Evolutionary conservation across 345 rosid genomes (phyloP).

Genomic region (Eucalyptus globulus): DNA sequence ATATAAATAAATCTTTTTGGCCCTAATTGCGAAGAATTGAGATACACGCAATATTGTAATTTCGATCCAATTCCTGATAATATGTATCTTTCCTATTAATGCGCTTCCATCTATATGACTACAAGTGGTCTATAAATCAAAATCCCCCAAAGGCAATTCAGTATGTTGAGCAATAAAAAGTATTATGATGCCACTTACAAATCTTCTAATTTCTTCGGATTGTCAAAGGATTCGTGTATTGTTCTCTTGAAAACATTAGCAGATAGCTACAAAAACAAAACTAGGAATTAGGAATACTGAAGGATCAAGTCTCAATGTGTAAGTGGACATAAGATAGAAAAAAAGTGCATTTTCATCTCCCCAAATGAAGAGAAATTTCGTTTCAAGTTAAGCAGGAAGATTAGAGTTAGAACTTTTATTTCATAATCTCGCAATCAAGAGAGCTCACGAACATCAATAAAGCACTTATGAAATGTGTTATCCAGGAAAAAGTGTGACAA

Average conservation of each 20-base stretch:
- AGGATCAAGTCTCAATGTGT: not conserved
- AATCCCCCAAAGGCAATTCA: not conserved
- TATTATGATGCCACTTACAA: no score
- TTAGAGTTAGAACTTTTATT: no score
- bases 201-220: no score
- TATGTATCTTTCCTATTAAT: conserved; percentile 67
- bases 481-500: no score
- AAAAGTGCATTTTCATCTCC: not conserved
- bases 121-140: not conserved
- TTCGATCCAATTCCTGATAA: conserved; percentile 75
- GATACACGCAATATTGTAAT: conserved; percentile 46
- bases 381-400: no score
- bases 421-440: no score
- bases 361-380: not conserved
- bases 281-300: not conserved
- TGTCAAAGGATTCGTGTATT: no score
- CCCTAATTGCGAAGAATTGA: not conserved
- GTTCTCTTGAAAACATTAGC: no score
- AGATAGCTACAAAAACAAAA: no score
- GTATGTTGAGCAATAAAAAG: not conserved
- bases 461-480: no score
- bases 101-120: conserved; percentile 76
- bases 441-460: no score
- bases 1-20: not conserved
- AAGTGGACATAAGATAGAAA: no score